Percentiles rank a stretch among this genome's conserved stretches.
phyloP scores from a whole-genome alignment of 2,329 filamentous ascomycete genomes.

The Ophiocordyceps australis region DNA sequence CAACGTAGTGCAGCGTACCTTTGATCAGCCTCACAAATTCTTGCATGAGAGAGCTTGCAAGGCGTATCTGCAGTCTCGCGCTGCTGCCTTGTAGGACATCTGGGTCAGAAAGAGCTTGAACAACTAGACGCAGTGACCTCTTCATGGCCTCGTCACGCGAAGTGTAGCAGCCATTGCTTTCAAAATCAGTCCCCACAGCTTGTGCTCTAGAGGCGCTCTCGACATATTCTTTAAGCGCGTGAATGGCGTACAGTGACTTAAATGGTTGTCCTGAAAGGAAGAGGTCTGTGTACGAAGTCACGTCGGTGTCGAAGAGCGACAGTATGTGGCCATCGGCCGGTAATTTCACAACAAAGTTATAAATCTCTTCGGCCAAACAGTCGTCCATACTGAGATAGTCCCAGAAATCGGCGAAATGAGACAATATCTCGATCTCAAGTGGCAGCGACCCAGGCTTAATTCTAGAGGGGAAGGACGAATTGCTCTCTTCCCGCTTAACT shows the following conservation, averaged over 20 bases:
- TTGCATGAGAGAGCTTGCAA: conserved; percentile 11
- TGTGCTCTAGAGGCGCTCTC: conserved; percentile 19
- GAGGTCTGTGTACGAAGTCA: conserved; percentile 36
- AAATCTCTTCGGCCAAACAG: conserved; percentile 51
- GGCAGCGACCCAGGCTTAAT: conserved; percentile 33
- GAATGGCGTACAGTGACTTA: conserved; percentile 55
- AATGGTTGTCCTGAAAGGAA: conserved; percentile 54
- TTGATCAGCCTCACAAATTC: conserved; percentile 10
- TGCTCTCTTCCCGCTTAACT: conserved; percentile 38
- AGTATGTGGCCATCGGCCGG: conserved; percentile 48
- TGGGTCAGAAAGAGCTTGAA: conserved; percentile 40
- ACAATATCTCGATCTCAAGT: conserved; percentile 63
- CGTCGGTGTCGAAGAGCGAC: conserved; percentile 34
- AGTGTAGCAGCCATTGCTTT: neutral
- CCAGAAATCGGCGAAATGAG: conserved; percentile 74
- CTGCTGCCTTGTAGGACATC: conserved; percentile 25
- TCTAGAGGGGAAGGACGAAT: conserved; percentile 20
- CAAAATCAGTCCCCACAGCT: no score
- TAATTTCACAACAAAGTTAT: conserved; percentile 50
- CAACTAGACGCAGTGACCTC: conserved; percentile 33
- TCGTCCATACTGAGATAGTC: conserved; percentile 61
- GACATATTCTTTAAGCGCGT: conserved; percentile 47
- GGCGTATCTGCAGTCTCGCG: conserved; percentile 7
- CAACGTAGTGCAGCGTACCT: conserved; percentile 4
- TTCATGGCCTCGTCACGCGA: conserved; percentile 5